Percentiles rank a stretch among this genome's conserved stretches.
These are phyloP conservation scores for Tylopilus felleus DNA, from an alignment of 768 basidiomycete species.

Conservation along the genomic window DNA sequence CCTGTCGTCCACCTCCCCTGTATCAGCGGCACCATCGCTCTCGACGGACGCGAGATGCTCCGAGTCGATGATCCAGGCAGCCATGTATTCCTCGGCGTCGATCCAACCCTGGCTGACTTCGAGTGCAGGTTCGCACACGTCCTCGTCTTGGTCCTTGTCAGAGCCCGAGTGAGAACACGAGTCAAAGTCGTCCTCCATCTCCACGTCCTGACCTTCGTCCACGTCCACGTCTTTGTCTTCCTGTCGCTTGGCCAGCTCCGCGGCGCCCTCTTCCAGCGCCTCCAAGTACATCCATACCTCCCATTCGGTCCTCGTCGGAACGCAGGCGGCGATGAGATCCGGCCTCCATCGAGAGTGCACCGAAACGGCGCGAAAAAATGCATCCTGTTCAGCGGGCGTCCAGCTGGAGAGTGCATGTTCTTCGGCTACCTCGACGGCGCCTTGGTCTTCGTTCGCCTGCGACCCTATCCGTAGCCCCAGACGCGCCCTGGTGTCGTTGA, in stretches of 20 bases:
- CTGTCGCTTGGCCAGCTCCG: conserved; percentile 12
- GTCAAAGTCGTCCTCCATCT: conserved; percentile 25
- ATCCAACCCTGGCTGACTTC: conserved; percentile 37
- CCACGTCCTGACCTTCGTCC: background rate
- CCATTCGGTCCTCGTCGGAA: conserved; percentile 61
- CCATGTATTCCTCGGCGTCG: conserved; percentile 33
- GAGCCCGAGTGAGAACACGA: conserved; percentile 13
- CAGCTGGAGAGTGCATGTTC: conserved; percentile 36
- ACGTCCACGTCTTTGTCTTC: conserved; percentile 7
- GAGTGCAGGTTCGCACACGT: conserved; percentile 28
- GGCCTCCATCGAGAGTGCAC: conserved; percentile 69
- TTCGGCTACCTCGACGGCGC: background rate
- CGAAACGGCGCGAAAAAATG: conserved; percentile 68
- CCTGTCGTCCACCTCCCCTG: background rate
- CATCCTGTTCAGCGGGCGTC: conserved; percentile 64
- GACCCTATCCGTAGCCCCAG: conserved; percentile 7
- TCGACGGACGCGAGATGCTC: conserved; percentile 10
- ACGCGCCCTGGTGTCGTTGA: conserved; percentile 24
- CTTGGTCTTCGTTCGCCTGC: background rate
- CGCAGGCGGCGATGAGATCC: conserved; percentile 67
- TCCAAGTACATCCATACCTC: conserved; percentile 72
- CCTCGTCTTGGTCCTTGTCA: background rate
- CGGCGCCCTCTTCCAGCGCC: conserved; percentile 37
- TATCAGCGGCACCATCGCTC: background rate
- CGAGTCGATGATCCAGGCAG: conserved; percentile 17